phyloP scores from a whole-genome alignment of 768 basidiomycete genomes.

The Rhodotorula kratochvilovae region DNA sequence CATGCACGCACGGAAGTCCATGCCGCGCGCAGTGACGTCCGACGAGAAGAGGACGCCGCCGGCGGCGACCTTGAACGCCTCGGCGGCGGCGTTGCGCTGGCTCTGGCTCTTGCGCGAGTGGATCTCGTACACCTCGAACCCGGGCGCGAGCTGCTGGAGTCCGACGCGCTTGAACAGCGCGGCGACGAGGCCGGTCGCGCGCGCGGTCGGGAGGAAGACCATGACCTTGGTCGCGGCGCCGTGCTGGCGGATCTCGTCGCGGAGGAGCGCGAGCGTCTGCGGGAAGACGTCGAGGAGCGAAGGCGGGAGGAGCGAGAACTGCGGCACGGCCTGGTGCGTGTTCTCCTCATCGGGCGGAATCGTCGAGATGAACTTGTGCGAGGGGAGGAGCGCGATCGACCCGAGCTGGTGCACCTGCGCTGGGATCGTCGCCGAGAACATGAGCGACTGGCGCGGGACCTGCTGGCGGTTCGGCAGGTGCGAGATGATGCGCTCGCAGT shows the following conservation, averaged over 20 bases:
- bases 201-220: constrained; percentile 64
- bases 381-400: constrained; percentile 45
- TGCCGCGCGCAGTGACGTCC: constrained; percentile 52
- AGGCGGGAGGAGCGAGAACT: constrained; percentile 44
- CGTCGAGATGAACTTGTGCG: constrained; percentile 56
- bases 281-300: constrained; percentile 51
- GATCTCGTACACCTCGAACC: constrained; percentile 44
- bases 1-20: constrained; percentile 32
- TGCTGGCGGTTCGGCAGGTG: constrained; percentile 19
- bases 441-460: constrained; percentile 48
- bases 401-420: constrained; percentile 52
- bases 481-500: constrained; percentile 44
- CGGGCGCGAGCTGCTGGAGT: constrained; percentile 15
- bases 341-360: constrained; percentile 58
- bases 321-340: constrained; percentile 61
- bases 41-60: constrained; percentile 56
- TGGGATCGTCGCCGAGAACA: constrained; percentile 52
- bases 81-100: constrained; percentile 53
- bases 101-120: constrained; percentile 59
- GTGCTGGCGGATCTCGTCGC: constrained; percentile 46
- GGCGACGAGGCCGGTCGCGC: constrained; percentile 54
- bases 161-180: constrained; percentile 45
- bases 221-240: constrained; percentile 52
- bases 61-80: constrained; percentile 52
- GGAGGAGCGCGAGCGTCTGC: constrained; percentile 50